phyloP scores from a whole-genome alignment of 2,329 filamentous ascomycete genomes.

The Pyrenophora seminiperda region DNA sequence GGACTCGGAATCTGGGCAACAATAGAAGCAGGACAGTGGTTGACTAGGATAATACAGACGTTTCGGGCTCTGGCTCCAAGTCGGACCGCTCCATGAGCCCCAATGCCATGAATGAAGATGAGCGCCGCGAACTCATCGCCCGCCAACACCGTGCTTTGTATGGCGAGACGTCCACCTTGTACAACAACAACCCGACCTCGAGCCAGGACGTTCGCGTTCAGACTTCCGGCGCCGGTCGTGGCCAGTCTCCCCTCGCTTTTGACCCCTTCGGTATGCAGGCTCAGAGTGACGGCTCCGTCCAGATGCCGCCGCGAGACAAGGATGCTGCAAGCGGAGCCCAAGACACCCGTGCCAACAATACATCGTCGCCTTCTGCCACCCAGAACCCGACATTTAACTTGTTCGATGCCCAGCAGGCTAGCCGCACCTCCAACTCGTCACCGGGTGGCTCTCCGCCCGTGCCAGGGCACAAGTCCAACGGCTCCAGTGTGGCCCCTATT shows the following conservation, averaged over 20 bases:
- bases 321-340: slow-evolving; percentile 56
- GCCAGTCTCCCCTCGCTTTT: slow-evolving; percentile 79
- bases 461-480: slow-evolving; percentile 63
- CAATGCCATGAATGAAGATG: slow-evolving; percentile 88
- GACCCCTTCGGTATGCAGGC: slow-evolving; percentile 67
- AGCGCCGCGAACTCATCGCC: slow-evolving; percentile 92
- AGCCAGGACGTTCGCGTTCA: slow-evolving; percentile 67
- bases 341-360: slow-evolving; percentile 78
- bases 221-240: slow-evolving; percentile 66
- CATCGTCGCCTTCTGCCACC: slow-evolving; percentile 78
- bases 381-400: slow-evolving; percentile 56
- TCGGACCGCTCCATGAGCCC: slow-evolving; percentile 85
- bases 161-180: slow-evolving; percentile 71
- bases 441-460: slow-evolving; percentile 81
- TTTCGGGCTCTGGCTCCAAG: slow-evolving; percentile 75
- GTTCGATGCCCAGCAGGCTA: slow-evolving; percentile 66
- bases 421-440: slow-evolving; percentile 83
- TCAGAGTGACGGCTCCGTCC: slow-evolving; percentile 58
- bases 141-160: slow-evolving; percentile 95
- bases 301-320: slow-evolving; percentile 57
- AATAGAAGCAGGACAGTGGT: slow-evolving; percentile 52
- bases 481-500: slow-evolving; percentile 81
- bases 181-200: slow-evolving; percentile 69
- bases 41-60: slow-evolving; percentile 69
- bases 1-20: slow-evolving; percentile 76